Evolutionary conservation across 2,329 filamentous ascomycete species (phyloP).

Genomic region (Colletotrichum somersetense): DNA sequence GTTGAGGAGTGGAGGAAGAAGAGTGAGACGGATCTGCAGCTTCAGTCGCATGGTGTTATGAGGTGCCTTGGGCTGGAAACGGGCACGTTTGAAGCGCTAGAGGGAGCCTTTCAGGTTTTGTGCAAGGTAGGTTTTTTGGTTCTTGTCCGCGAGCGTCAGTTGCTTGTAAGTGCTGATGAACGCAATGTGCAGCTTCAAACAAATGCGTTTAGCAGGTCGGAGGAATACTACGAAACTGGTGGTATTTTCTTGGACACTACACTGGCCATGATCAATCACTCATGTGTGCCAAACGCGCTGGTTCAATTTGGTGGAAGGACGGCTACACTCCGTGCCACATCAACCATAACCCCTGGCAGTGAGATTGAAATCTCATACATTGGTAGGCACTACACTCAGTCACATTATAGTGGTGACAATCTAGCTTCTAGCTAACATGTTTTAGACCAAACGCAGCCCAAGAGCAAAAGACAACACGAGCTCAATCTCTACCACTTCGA

Average conservation of each 20-base stretch:
- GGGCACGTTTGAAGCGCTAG: conserved; percentile 57
- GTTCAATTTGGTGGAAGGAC: conserved; percentile 67
- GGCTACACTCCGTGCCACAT: conserved; percentile 64
- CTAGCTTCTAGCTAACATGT: background rate
- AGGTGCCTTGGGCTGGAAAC: conserved; percentile 46
- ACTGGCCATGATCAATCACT: conserved; percentile 73
- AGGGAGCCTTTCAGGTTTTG: conserved; percentile 57
- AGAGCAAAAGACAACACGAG: conserved; percentile 56
- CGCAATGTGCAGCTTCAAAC: conserved; percentile 64
- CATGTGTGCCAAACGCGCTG: conserved; percentile 70
- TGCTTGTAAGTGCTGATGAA: conserved; percentile 35
- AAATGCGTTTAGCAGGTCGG: conserved; percentile 71
- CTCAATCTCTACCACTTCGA: conserved; percentile 65
- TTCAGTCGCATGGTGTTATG: conserved; percentile 56
- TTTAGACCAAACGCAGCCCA: conserved; percentile 62
- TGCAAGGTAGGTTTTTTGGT: conserved; percentile 62
- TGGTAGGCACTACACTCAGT: conserved; percentile 54
- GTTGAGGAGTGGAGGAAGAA: conserved; percentile 53
- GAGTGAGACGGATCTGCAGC: conserved; percentile 61
- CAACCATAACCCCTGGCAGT: conserved; percentile 62
- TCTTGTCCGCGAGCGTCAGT: background rate
- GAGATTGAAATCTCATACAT: conserved; percentile 74
- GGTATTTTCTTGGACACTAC: conserved; percentile 69
- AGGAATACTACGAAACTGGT: conserved; percentile 60
- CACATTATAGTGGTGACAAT: background rate